Conservation (phyloP, 108 stramenopile species). For the Aureococcus anophagefferens region DNA sequence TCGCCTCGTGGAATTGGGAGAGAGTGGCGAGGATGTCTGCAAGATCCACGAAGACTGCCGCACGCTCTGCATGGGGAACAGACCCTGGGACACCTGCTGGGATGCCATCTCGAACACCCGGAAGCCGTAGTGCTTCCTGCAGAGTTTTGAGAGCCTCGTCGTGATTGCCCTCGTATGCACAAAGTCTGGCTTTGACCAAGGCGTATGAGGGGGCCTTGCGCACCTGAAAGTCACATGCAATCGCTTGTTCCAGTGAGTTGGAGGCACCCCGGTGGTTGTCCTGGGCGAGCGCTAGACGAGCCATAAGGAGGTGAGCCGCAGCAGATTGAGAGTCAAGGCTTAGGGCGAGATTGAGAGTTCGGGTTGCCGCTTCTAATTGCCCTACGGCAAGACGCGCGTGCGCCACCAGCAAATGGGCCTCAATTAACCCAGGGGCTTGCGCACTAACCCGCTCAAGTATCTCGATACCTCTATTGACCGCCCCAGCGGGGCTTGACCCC, state of each 20-base stretch:
- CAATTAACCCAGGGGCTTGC: slow-evolving; percentile 34
- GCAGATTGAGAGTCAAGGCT: slow-evolving; percentile 22
- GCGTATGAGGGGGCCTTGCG: slow-evolving; percentile 25
- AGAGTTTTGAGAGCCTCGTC: slow-evolving; percentile 32
- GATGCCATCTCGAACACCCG: slow-evolving; percentile 4
- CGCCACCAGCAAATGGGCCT: slow-evolving; percentile 32
- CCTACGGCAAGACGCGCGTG: slow-evolving; percentile 22
- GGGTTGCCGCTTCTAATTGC: slow-evolving; percentile 20
- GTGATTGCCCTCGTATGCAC: slow-evolving; percentile 20
- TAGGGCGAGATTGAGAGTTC: slow-evolving; percentile 17
- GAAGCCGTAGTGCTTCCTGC: slow-evolving; percentile 26
- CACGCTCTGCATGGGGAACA: slow-evolving; percentile 14
- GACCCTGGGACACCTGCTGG: neutral
- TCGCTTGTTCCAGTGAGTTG: slow-evolving; percentile 36
- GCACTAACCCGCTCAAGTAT: slow-evolving; percentile 21
- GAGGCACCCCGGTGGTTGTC: slow-evolving; percentile 21
- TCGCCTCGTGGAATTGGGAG: slow-evolving; percentile 18
- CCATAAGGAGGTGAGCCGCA: slow-evolving; percentile 23
- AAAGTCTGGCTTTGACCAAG: slow-evolving; percentile 26
- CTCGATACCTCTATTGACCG: slow-evolving; percentile 21
- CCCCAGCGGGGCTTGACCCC: too few relatives aligned
- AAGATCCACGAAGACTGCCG: slow-evolving; percentile 21
- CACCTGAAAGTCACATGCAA: slow-evolving; percentile 34
- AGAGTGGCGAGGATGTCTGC: slow-evolving; percentile 10
- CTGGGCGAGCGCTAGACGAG: slow-evolving; percentile 27